Percentiles rank a stretch among this genome's conserved stretches.
Evolutionary conservation across 306 rosid species (phyloP).

Genomic region (Corylus avellana): DNA sequence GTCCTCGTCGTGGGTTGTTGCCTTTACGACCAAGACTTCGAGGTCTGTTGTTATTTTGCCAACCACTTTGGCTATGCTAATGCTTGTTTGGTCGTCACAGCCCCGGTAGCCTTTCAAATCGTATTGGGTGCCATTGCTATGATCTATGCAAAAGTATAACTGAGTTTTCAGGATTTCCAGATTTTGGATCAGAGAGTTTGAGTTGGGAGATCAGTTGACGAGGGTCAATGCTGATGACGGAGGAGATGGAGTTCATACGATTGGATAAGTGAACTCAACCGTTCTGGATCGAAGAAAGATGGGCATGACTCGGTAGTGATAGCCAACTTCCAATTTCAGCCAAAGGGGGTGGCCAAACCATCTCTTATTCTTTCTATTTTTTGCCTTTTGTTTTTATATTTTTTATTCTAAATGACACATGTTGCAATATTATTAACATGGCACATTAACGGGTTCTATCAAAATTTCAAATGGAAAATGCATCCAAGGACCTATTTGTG

Average conservation of each 20-base stretch:
- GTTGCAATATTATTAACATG: too few species aligned
- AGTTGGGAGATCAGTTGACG: constrained; percentile 15
- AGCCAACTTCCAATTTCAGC: too few species aligned
- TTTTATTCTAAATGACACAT: too few species aligned
- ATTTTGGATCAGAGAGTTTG: constrained; percentile 5
- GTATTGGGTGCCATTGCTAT: constrained; percentile 64
- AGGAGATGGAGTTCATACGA: background rate
- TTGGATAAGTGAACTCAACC: constrained; percentile 1
- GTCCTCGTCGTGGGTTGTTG: constrained; percentile 76
- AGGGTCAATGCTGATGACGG: background rate
- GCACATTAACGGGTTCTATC: too few species aligned
- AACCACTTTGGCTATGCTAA: constrained; percentile 82
- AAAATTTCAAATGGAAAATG: too few species aligned
- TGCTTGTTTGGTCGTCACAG: constrained; percentile 86
- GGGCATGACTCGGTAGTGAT: background rate
- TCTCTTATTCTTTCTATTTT: too few species aligned
- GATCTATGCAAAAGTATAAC: background rate
- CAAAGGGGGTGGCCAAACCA: too few species aligned
- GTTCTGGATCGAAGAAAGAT: constrained; percentile 4
- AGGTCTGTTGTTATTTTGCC: constrained; percentile 78
- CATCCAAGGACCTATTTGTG: too few species aligned
- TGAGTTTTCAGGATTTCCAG: constrained; percentile 3
- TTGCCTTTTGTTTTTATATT: too few species aligned
- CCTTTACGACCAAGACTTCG: constrained; percentile 80
- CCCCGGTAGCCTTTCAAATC: constrained; percentile 84